Evolutionary conservation across 257 asterid genomes (phyloP), one percentile per base, ranked within the genome.

Genomic region (Galeopsis tetrahit): DNA sequence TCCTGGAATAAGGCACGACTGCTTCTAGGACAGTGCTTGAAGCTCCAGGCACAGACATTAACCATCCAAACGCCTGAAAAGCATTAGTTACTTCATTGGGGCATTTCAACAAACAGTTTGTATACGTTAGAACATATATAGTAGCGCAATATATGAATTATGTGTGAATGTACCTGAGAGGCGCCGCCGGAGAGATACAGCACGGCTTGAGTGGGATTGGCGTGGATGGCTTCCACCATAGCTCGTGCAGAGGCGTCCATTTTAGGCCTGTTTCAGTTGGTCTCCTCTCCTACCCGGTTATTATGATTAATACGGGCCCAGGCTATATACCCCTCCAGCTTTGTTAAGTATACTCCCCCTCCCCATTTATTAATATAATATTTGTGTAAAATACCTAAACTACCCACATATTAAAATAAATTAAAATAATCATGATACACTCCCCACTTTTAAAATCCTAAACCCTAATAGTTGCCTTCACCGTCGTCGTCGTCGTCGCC

Each of bases 21-120:
- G 90, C 75, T 84, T 94, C 99, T 38, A 91, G 85, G 32, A 91
- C 84, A 1, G 97, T 89, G 82, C 81, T 91, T 7, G 98, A 86
- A 66, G 98, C 99, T 76, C 98, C 99, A 5, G 97, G 96, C 43
- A 85, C 89, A n/a, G 98, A 89, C 87, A 94, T 72, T 77, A 94
- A 71, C 97, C 97, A 94, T 60, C 97, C 97, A 66, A 91, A 81
- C 39, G 95, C 97, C 98, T 93, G 84, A 78, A 67, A 39, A 38
- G 58, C 34, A 44, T 10, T 17, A 36, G 34, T 58, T 46, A 66
- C 72, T 70, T 78, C 69, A 58, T 44, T 71, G 0, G 36, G 74
- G 55, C 72, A 81, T 74, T 76, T 78, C 76, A 75, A 70, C 82
- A 59, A 80, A 77, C 84, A 80, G 44, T 38, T 63, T 53, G 2